These are phyloP conservation scores for Parathielavia hyrcaniae DNA, from an alignment of 495 filamentous ascomycete species.

Conservation along the genomic window DNA sequence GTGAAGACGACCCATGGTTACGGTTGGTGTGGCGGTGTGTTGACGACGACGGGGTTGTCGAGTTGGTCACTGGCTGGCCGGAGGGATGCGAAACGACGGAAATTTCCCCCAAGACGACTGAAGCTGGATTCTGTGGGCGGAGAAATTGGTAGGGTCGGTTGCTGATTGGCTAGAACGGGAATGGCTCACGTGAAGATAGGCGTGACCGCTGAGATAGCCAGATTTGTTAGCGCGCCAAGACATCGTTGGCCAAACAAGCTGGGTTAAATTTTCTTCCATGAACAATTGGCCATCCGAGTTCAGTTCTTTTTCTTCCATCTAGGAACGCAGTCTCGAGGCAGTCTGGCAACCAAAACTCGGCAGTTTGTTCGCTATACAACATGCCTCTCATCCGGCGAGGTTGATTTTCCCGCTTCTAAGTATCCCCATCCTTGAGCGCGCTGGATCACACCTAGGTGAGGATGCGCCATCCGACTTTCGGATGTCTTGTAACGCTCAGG, in stretches of 20 bases:
- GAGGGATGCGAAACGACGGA: conserved; percentile 14
- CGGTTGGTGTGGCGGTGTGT: conserved; percentile 36
- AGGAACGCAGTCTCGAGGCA: no score
- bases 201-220: neutral
- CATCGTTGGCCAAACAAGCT: neutral
- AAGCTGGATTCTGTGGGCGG: conserved; percentile 18
- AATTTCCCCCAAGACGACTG: conserved; percentile 12
- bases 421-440: no score
- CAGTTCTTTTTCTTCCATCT: no score
- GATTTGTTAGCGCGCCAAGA: conserved; percentile 2
- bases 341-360: no score
- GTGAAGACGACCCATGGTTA: conserved; percentile 96
- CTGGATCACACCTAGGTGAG: neutral
- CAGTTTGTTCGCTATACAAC: no score
- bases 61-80: conserved; percentile 30
- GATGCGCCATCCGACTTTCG: neutral
- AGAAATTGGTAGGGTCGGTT: conserved; percentile 19
- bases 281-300: no score
- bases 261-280: conserved; percentile 12
- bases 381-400: no score
- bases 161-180: conserved; percentile 3
- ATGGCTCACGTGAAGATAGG: conserved; percentile 2
- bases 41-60: conserved; percentile 25
- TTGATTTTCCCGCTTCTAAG: no score
- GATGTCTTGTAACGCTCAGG: conserved; percentile 11